Conservation (phyloP, 2,329 filamentous ascomycete genomes). For the Penicillium sp. region DNA sequence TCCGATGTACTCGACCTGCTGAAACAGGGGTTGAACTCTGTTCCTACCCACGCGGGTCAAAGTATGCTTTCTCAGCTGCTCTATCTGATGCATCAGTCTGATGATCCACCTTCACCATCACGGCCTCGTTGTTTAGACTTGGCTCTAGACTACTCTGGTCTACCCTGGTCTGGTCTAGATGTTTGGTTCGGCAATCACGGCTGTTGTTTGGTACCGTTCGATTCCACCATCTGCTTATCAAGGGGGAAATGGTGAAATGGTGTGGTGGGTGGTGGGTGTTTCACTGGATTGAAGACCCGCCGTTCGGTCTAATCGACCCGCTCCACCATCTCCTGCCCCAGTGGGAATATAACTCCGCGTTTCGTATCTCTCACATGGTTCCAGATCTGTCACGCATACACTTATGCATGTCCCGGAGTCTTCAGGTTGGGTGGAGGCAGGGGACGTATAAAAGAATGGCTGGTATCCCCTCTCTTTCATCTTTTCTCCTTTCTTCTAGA, state of each 20-base stretch:
- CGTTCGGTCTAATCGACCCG: constrained; percentile 12
- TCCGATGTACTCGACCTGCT: neutral
- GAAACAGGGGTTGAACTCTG: neutral
- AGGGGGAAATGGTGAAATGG: no score
- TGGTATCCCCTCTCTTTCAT: constrained; percentile 3
- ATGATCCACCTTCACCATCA: constrained; percentile 1
- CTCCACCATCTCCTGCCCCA: constrained; percentile 11
- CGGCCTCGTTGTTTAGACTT: neutral
- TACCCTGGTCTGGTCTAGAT: neutral
- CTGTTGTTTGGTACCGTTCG: neutral
- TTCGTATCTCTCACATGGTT: constrained; percentile 20
- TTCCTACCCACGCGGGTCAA: neutral
- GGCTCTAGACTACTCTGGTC: neutral
- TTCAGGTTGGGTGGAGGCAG: constrained; percentile 27
- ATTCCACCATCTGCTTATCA: neutral
- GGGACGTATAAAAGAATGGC: constrained; percentile 6
- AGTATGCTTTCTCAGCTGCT: neutral
- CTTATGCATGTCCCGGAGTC: constrained; percentile 21
- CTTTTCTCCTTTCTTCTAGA: constrained; percentile 8
- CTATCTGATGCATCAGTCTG: constrained; percentile 5
- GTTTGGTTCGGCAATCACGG: constrained; percentile 3
- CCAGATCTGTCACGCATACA: constrained; percentile 16
- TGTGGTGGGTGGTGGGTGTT: neutral
- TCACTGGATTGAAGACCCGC: constrained; percentile 9
- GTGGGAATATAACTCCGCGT: constrained; percentile 10